Evolutionary conservation across 2,329 filamentous ascomycete species (phyloP).

Genomic region (Alternaria brassicicola): DNA sequence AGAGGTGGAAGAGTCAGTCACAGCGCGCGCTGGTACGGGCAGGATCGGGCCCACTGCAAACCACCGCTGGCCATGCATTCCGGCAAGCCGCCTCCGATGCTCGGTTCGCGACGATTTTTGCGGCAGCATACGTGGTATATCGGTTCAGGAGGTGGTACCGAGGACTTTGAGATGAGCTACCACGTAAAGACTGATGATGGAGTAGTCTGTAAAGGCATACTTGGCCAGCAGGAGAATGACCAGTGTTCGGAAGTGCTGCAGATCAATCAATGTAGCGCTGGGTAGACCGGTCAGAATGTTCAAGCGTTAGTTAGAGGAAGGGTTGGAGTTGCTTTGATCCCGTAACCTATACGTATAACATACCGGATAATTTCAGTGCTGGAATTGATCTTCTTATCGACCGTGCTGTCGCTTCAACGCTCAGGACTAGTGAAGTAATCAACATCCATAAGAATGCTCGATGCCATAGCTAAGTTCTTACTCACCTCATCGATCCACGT

Average conservation of each 20-base stretch:
- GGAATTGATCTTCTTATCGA: too few relatives aligned
- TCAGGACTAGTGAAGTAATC: too few relatives aligned
- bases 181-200: background rate
- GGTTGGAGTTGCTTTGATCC: background rate
- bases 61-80: fast-evolving
- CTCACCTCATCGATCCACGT: background rate
- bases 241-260: too few relatives aligned
- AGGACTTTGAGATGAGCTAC: background rate
- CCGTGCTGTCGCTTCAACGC: too few relatives aligned
- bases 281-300: too few relatives aligned
- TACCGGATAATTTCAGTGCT: background rate
- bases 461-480: background rate
- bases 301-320: background rate
- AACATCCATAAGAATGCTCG: too few relatives aligned
- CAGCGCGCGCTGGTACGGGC: background rate
- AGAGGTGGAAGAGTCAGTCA: background rate
- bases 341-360: background rate
- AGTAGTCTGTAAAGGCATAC: background rate
- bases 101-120: background rate
- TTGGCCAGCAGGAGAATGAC: too few relatives aligned
- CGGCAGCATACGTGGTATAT: background rate
- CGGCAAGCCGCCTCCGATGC: background rate
- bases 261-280: too few relatives aligned
- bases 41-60: too few relatives aligned
- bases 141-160: background rate